Conservation (phyloP, 805 yeast species). For the Schwanniomyces vanrijiae region DNA sequence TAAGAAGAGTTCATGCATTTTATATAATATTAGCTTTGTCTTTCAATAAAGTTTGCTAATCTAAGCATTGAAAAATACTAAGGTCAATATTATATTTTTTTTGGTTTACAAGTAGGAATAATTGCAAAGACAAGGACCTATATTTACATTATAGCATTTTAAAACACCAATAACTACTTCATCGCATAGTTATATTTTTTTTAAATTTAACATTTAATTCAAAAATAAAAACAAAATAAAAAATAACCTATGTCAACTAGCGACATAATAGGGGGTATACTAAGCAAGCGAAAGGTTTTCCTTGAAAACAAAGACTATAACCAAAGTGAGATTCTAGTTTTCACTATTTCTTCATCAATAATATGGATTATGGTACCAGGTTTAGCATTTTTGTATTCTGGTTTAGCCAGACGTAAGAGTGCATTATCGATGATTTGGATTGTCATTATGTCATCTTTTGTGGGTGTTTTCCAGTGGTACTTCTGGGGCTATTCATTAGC, state of each 20-base stretch:
- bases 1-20: background rate
- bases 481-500: slow-evolving; percentile 98
- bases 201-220: background rate
- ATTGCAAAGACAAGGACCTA: background rate
- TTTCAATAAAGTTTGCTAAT: background rate
- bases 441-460: slow-evolving; percentile 67
- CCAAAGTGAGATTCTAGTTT: slow-evolving; percentile 32
- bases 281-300: slow-evolving; percentile 33
- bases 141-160: background rate
- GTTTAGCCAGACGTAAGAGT: slow-evolving; percentile 86
- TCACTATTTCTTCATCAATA: slow-evolving; percentile 62
- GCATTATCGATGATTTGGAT: slow-evolving; percentile 86
- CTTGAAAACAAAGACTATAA: slow-evolving; percentile 33
- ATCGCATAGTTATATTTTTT: slow-evolving; percentile 1
- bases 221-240: background rate
- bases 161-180: background rate
- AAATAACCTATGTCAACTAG: slow-evolving; percentile 1
- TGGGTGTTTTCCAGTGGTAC: slow-evolving; percentile 89
- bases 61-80: background rate
- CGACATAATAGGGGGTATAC: slow-evolving; percentile 10
- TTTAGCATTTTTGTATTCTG: slow-evolving; percentile 87
- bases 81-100: background rate
- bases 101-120: background rate
- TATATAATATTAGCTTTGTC: background rate
- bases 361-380: slow-evolving; percentile 96